Evolutionary conservation across 352 stramenopile genomes (phyloP).

Genomic region (Phytopythium delawarense): DNA sequence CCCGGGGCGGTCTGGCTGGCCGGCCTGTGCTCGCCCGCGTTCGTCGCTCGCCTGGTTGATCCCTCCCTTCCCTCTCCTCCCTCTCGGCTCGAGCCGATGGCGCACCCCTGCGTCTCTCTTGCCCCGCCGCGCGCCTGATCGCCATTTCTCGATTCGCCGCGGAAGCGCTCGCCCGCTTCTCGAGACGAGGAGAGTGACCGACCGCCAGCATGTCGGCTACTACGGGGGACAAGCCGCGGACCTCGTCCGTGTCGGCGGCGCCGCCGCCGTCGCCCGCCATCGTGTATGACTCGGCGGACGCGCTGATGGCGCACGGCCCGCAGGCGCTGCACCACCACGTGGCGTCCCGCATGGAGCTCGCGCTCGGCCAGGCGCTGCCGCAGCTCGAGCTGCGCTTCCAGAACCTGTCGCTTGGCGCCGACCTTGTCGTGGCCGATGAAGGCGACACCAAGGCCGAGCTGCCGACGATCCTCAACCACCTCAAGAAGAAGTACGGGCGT

Average conservation of each 20-base stretch:
- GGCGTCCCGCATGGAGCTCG: constrained; percentile 19
- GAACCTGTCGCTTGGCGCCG: constrained; percentile 13
- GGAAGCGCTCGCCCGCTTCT: neutral
- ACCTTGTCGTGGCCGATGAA: constrained; percentile 14
- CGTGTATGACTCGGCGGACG: constrained; percentile 6
- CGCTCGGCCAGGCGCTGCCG: constrained; percentile 21
- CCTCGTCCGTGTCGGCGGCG: neutral
- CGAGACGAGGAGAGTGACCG: neutral
- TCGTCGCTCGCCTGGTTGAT: neutral
- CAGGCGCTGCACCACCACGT: constrained; percentile 25
- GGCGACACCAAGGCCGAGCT: constrained; percentile 14
- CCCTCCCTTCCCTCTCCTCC: neutral
- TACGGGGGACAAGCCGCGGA: neutral
- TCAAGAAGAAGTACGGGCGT: constrained; percentile 17
- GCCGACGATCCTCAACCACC: constrained; percentile 30
- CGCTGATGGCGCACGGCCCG: constrained; percentile 20
- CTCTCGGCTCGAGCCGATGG: neutral
- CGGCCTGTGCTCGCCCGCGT: neutral
- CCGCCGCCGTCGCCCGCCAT: constrained; percentile 9
- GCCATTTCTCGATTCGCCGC: constrained; percentile 1
- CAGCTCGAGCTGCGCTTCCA: constrained; percentile 32
- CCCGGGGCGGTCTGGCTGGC: too few species aligned
- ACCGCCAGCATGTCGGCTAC: neutral
- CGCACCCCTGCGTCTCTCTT: constrained; percentile 5
- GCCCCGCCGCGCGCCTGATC: neutral